Conservation (phyloP, 1,284 basidiomycete species). For the Tetrapyrgos nigripes region DNA sequence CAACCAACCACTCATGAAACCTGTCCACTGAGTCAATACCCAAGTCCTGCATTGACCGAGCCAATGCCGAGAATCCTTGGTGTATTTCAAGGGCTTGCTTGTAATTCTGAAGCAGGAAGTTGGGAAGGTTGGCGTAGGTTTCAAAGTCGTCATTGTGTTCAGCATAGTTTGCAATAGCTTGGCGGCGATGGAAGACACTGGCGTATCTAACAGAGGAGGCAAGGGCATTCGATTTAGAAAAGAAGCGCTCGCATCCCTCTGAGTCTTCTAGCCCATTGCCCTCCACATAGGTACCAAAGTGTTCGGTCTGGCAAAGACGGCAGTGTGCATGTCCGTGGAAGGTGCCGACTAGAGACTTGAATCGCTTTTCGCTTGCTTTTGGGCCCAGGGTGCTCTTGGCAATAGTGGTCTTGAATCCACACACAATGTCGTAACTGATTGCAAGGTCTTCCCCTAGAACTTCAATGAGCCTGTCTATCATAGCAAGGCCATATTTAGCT, state of each 20-base stretch:
- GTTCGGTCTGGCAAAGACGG: constrained; percentile 23
- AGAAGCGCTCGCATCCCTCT: too few relatives aligned
- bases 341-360: constrained; percentile 13
- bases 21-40: constrained; percentile 10
- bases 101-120: too few relatives aligned
- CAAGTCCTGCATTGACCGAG: constrained; percentile 20
- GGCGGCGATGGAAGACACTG: constrained; percentile 20
- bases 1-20: too few relatives aligned
- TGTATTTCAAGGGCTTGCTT: constrained; percentile 31
- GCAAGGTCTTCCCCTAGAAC: too few relatives aligned
- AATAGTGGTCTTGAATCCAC: constrained; percentile 20
- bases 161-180: too few relatives aligned
- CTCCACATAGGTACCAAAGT: constrained; percentile 18
- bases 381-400: constrained; percentile 16
- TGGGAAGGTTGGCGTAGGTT: constrained; percentile 23
- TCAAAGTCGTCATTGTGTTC: too few relatives aligned
- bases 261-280: too few relatives aligned
- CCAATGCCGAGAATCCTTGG: constrained; percentile 11
- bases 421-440: constrained; percentile 30
- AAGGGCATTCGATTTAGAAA: constrained; percentile 22
- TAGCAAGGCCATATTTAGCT: constrained; percentile 40
- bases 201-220: constrained; percentile 10
- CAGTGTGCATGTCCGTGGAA: constrained; percentile 28
- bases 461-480: constrained; percentile 31
- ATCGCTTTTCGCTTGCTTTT: constrained; percentile 2